Evolutionary conservation across 2,329 filamentous ascomycete species (phyloP), one percentile per base, ranked within the genome.

Genomic region (Fusarium burgessii): DNA sequence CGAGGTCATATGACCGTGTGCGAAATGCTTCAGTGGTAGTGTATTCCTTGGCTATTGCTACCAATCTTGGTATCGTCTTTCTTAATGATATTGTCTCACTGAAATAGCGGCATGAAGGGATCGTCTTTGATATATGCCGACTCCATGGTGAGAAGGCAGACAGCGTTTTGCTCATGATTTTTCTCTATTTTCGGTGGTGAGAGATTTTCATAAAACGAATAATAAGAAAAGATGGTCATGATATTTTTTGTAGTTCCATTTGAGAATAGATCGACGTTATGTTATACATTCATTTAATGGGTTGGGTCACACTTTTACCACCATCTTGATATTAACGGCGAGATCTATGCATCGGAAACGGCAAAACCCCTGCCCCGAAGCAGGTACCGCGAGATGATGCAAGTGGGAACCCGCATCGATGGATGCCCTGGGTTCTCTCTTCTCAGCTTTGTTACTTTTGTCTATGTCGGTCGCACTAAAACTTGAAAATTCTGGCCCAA

Each of bases 1-100:
- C 84, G 2, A 86, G 82, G 3, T 76, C 68, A 74, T 91, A 90
- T 38, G 85, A 89, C 38, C 80, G 70, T n/a, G 82, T 71, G 29
- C 83, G 85, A 75, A 93, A 92, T 17, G 74, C 66, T 3, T 82
- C 76, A 47, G 88, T 65, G 56, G 76, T 70, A 73, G 75, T 17
- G 77, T 47, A 33, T 40, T 65, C 51, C 40, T 50, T 18, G n/a
- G 43, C 14, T 45, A 49, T 20, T 15, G 20, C 60, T 7, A 15
- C 33, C 27, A 65, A 32, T 40, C 41, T 56, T 2, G 51, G 60
- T 40, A 65, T 65, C 23, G n/a, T 41, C n/a, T 41, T 38, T 23
- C 33, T 25, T 25, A 7, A 36, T 7, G 38, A 58, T 33, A 17
- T 14, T 20, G 14, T 35, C 17, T 42, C 15, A 65, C 32, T 33